Percentiles rank a stretch among this genome's conserved stretches.
Conservation (phyloP, 805 yeast species). For the Saccharomycopsis javanensis region DNA sequence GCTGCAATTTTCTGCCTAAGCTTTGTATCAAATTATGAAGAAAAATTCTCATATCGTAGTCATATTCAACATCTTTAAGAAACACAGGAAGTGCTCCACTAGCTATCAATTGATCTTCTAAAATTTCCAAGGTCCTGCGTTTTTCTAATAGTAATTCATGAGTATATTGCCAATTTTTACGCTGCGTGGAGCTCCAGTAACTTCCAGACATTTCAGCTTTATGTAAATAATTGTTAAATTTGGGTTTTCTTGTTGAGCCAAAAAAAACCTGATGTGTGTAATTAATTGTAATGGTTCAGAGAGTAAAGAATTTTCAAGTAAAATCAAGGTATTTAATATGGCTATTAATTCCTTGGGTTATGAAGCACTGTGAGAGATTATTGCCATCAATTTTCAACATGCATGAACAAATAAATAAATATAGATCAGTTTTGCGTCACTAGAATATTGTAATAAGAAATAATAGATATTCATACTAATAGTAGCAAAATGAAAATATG, state of each 20-base stretch:
- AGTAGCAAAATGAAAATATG: too few species aligned
- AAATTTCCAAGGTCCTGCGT: conserved; percentile 33
- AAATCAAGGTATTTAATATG: too few species aligned
- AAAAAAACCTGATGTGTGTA: too few species aligned
- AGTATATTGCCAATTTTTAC: conserved; percentile 72
- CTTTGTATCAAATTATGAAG: conserved; percentile 67
- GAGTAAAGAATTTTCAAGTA: too few species aligned
- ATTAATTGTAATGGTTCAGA: too few species aligned
- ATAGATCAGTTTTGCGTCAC: too few species aligned
- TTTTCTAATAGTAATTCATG: conserved; percentile 43
- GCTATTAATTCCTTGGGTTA: background rate
- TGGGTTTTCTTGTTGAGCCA: background rate
- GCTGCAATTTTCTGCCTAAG: conserved; percentile 66
- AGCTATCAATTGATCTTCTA: conserved; percentile 24
- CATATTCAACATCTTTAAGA: conserved; percentile 35
- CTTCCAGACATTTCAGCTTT: conserved; percentile 55
- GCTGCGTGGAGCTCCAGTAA: conserved; percentile 80
- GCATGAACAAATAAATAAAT: background rate
- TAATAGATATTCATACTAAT: too few species aligned
- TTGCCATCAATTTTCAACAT: background rate
- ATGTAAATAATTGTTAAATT: too few species aligned
- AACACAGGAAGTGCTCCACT: conserved; percentile 31
- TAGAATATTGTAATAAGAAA: too few species aligned
- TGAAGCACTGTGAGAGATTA: background rate
- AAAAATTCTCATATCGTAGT: conserved; percentile 62